Evolutionary conservation across 2,329 filamentous ascomycete species (phyloP).

Genomic region (Xylaria sp.): DNA sequence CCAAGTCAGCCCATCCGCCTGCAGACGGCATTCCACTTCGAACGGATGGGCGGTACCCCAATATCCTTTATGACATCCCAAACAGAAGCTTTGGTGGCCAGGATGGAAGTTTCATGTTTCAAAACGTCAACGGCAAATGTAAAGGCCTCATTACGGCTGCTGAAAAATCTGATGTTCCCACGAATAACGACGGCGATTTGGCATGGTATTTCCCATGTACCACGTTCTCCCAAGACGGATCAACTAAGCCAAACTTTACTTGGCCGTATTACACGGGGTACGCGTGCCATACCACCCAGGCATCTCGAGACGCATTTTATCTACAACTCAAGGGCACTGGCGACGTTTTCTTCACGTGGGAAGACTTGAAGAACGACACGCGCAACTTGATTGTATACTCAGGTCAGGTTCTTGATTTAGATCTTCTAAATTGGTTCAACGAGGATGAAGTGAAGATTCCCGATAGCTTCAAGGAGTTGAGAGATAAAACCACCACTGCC

Average conservation of each 20-base stretch:
- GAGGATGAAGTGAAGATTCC: constrained; percentile 80
- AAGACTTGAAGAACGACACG: constrained; percentile 87
- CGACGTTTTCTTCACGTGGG: constrained; percentile 96
- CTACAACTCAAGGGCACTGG: constrained; percentile 72
- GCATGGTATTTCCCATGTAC: constrained; percentile 98
- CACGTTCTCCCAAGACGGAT: constrained; percentile 93
- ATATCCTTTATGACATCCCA: constrained; percentile 88
- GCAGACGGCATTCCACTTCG: constrained; percentile 78
- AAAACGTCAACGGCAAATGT: constrained; percentile 97
- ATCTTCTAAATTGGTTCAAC: constrained; percentile 93
- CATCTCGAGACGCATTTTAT: constrained; percentile 81
- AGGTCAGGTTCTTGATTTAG: constrained; percentile 89
- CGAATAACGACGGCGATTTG: constrained; percentile 75
- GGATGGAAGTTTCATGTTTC: constrained; percentile 97
- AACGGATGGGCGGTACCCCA: constrained; percentile 65
- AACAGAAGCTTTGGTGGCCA: constrained; percentile 80
- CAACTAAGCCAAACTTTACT: constrained; percentile 78
- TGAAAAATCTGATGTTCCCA: constrained; percentile 79
- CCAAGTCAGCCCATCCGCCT: constrained; percentile 78
- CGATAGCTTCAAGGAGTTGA: constrained; percentile 80
- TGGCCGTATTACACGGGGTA: constrained; percentile 84
- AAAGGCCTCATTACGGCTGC: constrained; percentile 86
- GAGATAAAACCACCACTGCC: constrained; percentile 69
- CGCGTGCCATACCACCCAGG: constrained; percentile 82
- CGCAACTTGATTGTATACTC: constrained; percentile 96